phyloP scores from a whole-genome alignment of 1,284 basidiomycete species.

The Rhodotorula sp. region DNA sequence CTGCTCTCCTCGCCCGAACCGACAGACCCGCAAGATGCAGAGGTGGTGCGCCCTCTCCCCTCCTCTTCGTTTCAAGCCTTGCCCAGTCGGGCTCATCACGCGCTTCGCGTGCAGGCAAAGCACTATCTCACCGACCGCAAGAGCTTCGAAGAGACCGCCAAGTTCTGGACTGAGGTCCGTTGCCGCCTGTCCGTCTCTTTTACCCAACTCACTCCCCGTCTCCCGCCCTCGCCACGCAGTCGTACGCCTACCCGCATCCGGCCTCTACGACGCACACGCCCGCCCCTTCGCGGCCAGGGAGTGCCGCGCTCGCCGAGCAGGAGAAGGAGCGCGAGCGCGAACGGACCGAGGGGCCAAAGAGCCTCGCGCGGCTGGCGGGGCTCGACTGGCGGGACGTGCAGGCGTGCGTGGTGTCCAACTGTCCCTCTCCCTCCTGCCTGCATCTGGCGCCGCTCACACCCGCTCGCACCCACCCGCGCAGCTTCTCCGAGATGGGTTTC shows the following conservation, averaged over 20 bases:
- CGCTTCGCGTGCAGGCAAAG: slow-evolving; percentile 61
- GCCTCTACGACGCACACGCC: slow-evolving; percentile 5
- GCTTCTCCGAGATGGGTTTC: slow-evolving; percentile 28
- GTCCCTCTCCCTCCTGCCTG: not conserved
- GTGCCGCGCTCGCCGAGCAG: not conserved
- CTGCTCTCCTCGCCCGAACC: slow-evolving; percentile 96
- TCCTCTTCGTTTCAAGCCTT: not conserved
- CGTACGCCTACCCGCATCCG: slow-evolving; percentile 1
- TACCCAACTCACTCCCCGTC: not conserved
- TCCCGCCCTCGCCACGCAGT: not conserved
- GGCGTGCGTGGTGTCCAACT: slow-evolving; percentile 6
- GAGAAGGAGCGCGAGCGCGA: not conserved
- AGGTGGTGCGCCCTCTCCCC: slow-evolving; percentile 56
- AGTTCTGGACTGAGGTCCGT: slow-evolving; percentile 74
- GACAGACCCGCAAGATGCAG: slow-evolving; percentile 95
- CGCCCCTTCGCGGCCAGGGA: not conserved
- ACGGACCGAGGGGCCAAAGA: not conserved
- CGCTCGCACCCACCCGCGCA: not conserved
- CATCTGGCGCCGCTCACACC: no score
- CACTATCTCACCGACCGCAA: slow-evolving; percentile 86
- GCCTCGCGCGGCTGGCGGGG: slow-evolving; percentile 11
- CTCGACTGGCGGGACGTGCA: slow-evolving; percentile 10
- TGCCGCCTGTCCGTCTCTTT: not conserved
- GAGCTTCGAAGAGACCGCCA: slow-evolving; percentile 88
- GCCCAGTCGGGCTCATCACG: no score